phyloP scores from a whole-genome alignment of 257 asterid species.

The Salvia hispanica region DNA sequence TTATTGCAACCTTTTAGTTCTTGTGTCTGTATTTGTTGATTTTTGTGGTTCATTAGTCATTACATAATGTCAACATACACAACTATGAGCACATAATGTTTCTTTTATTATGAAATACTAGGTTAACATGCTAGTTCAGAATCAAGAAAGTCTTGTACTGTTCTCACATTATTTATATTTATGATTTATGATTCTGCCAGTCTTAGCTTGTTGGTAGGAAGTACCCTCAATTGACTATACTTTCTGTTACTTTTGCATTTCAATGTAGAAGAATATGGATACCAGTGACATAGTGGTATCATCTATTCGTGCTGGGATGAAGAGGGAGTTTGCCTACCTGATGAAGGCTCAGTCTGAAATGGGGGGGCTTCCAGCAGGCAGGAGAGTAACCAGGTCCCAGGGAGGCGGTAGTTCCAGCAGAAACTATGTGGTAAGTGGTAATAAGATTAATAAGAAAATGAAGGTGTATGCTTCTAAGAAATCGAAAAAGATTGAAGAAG shows the following conservation, averaged over 20 bases:
- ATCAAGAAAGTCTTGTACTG: constrained; percentile 4
- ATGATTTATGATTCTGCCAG: constrained; percentile 6
- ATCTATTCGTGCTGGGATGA: constrained; percentile 77
- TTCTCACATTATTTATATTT: neutral
- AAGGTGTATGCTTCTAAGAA: constrained; percentile 38
- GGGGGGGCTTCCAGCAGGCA: constrained; percentile 47
- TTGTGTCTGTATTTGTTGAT: constrained; percentile 1
- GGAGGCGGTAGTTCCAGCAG: constrained; percentile 30
- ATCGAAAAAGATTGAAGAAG: constrained; percentile 41
- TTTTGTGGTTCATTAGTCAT: neutral
- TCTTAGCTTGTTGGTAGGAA: neutral
- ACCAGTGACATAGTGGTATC: constrained; percentile 54
- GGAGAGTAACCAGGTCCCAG: constrained; percentile 80
- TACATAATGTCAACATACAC: neutral
- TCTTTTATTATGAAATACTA: neutral
- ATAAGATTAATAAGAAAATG: constrained; percentile 30
- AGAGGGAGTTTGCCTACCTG: constrained; percentile 78
- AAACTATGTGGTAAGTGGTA: constrained; percentile 27
- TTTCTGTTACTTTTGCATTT: constrained; percentile 18
- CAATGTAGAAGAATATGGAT: constrained; percentile 49
- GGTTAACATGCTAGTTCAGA: neutral
- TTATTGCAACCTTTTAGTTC: neutral
- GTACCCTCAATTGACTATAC: constrained; percentile 21
- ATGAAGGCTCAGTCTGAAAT: constrained; percentile 69
- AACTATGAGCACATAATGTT: neutral